phyloP scores from a whole-genome alignment of 805 yeast genomes.

The Starmerella apis region DNA sequence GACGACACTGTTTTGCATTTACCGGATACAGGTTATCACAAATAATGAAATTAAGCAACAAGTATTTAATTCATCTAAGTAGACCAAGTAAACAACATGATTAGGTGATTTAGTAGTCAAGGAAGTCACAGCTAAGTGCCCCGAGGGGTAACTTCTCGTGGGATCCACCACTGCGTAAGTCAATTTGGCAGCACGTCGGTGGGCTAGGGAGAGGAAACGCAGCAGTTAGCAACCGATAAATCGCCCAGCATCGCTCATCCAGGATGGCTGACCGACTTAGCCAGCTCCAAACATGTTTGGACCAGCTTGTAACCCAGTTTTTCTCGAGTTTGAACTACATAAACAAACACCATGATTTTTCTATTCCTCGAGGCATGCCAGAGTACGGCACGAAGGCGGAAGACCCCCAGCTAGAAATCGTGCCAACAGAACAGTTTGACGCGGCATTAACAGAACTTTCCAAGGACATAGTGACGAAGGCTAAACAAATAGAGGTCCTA shows the following conservation, averaged over 20 bases:
- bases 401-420: constrained; percentile 41
- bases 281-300: constrained; percentile 80
- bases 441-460: constrained; percentile 62
- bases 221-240: not conserved
- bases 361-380: constrained; percentile 37
- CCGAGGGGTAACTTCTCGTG: not conserved
- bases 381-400: constrained; percentile 38
- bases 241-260: too few species aligned
- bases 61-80: too few species aligned
- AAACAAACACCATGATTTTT: constrained; percentile 62
- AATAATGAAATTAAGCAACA: too few species aligned
- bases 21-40: too few species aligned
- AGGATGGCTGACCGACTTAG: constrained; percentile 58
- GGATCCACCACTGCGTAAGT: not conserved
- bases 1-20: too few species aligned
- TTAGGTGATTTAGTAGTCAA: too few species aligned
- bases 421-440: constrained; percentile 25
- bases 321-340: constrained; percentile 35
- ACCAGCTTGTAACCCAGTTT: constrained; percentile 39
- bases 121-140: too few species aligned
- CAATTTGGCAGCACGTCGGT: not conserved
- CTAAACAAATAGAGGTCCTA: constrained; percentile 74
- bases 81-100: too few species aligned
- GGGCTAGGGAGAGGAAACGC: not conserved
- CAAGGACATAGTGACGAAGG: constrained; percentile 71